phyloP scores from a whole-genome alignment of 1,284 basidiomycete species.

The Tilletia horrida region DNA sequence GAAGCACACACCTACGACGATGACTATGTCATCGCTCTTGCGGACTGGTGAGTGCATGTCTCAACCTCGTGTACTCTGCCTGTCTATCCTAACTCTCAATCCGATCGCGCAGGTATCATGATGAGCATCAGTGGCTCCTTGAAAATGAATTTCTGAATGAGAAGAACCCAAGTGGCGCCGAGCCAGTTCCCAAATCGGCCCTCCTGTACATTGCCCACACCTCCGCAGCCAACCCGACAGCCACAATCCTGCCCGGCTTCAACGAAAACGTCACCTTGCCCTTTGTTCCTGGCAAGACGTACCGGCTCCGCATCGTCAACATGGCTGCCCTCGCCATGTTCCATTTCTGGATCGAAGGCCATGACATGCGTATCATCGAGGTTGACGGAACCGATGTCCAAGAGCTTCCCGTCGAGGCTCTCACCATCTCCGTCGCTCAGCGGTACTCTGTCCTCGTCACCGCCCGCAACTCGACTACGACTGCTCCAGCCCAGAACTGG shows the following conservation, averaged over 20 bases:
- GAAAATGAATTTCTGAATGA: conserved; percentile 66
- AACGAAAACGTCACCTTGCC: conserved; percentile 81
- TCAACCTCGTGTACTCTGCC: too few relatives aligned
- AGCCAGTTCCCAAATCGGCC: conserved; percentile 35
- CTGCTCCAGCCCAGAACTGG: conserved; percentile 65
- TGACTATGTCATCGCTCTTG: conserved; percentile 79
- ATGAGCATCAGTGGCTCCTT: conserved; percentile 40
- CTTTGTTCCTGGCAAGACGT: conserved; percentile 64
- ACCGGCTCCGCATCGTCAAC: conserved; percentile 75
- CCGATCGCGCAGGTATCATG: conserved; percentile 38
- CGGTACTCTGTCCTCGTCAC: conserved; percentile 89
- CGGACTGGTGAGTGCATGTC: conserved; percentile 64
- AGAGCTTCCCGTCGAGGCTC: conserved; percentile 67
- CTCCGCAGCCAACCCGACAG: conserved; percentile 56
- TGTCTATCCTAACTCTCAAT: too few relatives aligned
- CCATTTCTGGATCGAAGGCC: conserved; percentile 71
- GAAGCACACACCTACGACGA: conserved; percentile 72
- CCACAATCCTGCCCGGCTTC: conserved; percentile 43
- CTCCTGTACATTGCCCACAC: conserved; percentile 71
- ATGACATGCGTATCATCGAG: conserved; percentile 81
- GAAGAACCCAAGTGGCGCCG: conserved; percentile 54
- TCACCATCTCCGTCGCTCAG: conserved; percentile 79
- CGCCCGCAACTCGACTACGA: conserved; percentile 74
- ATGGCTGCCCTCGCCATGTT: conserved; percentile 58
- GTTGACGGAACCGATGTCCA: conserved; percentile 80